Conservation (phyloP, 768 basidiomycete genomes). For the Suillus alpinus region DNA sequence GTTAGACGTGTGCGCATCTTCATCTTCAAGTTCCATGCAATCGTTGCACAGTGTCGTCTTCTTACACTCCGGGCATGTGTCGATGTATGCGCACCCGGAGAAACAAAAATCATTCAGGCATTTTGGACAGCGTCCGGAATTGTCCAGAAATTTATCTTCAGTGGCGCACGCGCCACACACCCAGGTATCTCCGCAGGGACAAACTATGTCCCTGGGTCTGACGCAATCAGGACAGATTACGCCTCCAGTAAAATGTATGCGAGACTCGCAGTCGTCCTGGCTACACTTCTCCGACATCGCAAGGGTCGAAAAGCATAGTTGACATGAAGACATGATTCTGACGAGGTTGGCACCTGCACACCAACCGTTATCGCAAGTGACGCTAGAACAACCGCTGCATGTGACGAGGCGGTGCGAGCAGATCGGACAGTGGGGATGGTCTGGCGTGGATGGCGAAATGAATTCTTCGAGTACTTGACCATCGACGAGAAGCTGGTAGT, state of each 20-base stretch:
- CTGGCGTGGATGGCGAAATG: too few relatives aligned
- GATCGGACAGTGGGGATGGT: too few relatives aligned
- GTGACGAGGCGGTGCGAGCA: too few relatives aligned
- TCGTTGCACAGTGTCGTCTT: slow-evolving; percentile 22
- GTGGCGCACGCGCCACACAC: neutral
- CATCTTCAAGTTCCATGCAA: slow-evolving; percentile 18
- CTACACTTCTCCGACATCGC: too few relatives aligned
- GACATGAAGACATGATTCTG: too few relatives aligned
- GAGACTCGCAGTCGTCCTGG: too few relatives aligned
- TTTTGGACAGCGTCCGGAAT: slow-evolving; percentile 9
- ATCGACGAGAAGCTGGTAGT: too few relatives aligned
- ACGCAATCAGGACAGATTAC: neutral
- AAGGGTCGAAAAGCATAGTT: neutral
- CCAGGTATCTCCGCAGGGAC: neutral
- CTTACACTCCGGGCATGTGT: slow-evolving; percentile 16
- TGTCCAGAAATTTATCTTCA: neutral
- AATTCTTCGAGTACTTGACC: too few relatives aligned
- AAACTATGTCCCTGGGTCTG: too few relatives aligned
- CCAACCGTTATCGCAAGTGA: neutral
- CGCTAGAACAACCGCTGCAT: too few relatives aligned
- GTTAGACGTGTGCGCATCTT: neutral
- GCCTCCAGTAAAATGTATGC: too few relatives aligned
- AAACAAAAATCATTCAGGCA: slow-evolving; percentile 18
- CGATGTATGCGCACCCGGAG: slow-evolving; percentile 20
- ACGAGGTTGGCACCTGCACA: too few relatives aligned